Percentiles rank a stretch among this genome's conserved stretches.
Evolutionary conservation across 1,284 basidiomycete species (phyloP).

Genomic region (Ceratobasidium theobromae): DNA sequence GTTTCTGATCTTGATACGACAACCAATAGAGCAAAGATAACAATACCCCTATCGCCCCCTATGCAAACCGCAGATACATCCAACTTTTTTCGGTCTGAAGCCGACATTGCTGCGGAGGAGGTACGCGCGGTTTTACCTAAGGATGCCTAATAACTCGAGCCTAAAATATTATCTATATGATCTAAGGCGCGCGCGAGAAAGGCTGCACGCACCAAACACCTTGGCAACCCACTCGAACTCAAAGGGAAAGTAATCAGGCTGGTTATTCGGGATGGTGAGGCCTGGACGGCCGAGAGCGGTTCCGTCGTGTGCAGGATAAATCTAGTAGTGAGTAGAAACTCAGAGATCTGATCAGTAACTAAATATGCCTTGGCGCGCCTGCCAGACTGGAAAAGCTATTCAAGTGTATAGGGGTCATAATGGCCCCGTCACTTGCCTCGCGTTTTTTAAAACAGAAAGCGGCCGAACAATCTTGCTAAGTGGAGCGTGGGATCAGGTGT

Average conservation of each 20-base stretch:
- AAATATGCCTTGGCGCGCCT: conserved; percentile 19
- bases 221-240: conserved; percentile 77
- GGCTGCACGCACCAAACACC: conserved; percentile 64
- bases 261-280: conserved; percentile 60
- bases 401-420: conserved; percentile 78
- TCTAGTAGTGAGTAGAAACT: conserved; percentile 58
- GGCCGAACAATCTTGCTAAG: conserved; percentile 58
- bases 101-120: conserved; percentile 68
- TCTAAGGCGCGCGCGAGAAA: conserved; percentile 68
- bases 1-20: too few relatives aligned
- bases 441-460: conserved; percentile 55
- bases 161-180: conserved; percentile 23
- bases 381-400: conserved; percentile 73
- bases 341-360: conserved; percentile 34
- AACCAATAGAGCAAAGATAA: too few relatives aligned
- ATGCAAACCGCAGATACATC: conserved; percentile 50
- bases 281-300: conserved; percentile 86
- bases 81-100: conserved; percentile 68
- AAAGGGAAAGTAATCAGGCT: conserved; percentile 73
- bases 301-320: conserved; percentile 70
- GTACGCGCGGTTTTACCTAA: conserved; percentile 49
- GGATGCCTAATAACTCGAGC: conserved; percentile 30
- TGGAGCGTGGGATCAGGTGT: conserved; percentile 87
- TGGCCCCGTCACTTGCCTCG: conserved; percentile 82
- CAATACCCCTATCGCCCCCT: background rate